Evolutionary conservation across 768 basidiomycete species (phyloP).

Genomic region (Pleurotus pulmonarius): DNA sequence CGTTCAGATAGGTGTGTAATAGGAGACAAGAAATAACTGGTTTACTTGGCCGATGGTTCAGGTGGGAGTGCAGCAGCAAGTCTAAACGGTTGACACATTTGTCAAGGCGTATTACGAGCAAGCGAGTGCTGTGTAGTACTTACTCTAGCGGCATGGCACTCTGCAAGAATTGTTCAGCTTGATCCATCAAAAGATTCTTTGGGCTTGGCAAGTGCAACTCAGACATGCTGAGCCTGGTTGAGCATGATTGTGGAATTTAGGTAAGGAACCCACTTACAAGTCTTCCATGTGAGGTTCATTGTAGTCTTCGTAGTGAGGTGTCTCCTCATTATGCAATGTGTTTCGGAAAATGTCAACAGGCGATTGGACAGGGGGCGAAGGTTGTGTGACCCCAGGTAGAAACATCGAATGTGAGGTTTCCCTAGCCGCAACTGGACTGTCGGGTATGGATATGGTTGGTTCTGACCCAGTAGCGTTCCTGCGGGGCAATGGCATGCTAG

Average conservation of each 20-base stretch:
- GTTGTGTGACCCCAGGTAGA: not conserved
- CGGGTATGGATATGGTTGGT: not conserved
- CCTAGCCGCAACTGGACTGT: not conserved
- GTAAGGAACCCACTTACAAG: not conserved
- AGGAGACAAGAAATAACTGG: not conserved
- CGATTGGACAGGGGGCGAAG: not conserved
- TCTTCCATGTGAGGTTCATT: not conserved
- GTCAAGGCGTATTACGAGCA: too few relatives aligned
- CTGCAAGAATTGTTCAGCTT: constrained; percentile 33
- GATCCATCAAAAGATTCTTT: constrained; percentile 13
- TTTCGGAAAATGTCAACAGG: not conserved
- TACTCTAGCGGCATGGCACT: constrained; percentile 38
- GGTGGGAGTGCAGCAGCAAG: constrained; percentile 29
- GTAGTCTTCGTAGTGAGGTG: not conserved
- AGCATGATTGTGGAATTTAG: not conserved
- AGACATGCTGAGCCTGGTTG: constrained; percentile 3
- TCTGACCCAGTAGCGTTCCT: not conserved
- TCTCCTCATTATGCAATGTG: not conserved
- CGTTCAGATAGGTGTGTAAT: too few relatives aligned
- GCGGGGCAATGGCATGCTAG: constrained; percentile 2
- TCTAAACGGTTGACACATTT: constrained; percentile 13
- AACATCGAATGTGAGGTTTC: not conserved
- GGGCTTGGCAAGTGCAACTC: constrained; percentile 3
- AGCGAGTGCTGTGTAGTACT: constrained; percentile 8
- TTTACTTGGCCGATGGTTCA: constrained; percentile 4